Evolutionary conservation across 2,329 filamentous ascomycete species (phyloP), one percentile per base, ranked within the genome.

Genomic region (Lachnellula subtilissima): DNA sequence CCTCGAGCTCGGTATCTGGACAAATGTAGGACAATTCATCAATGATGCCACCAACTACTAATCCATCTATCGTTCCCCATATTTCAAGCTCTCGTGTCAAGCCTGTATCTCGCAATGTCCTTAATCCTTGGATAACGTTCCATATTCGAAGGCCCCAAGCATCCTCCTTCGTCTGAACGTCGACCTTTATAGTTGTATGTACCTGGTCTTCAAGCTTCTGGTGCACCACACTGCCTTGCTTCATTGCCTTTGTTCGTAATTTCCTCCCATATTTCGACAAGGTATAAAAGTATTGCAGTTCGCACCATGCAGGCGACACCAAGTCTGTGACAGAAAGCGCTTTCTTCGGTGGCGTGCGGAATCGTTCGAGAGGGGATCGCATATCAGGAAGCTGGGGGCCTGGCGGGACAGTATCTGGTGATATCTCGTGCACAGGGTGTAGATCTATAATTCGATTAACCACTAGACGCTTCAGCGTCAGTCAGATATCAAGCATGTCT

Each of bases 271-370:
- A 83, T 53, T 83, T 85, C 3, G 86, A 89, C 53, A 99, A 78
- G 0, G 85, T 89, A 73, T 95, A 97, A 78, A 85, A 91, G 67
- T 96, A 95, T 70, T 97, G 92, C 57, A 97, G 72, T 72, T 99
- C 93, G 71, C 94, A 99, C 94, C 94, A 99, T 7, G 92, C 87
- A 2, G 92, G 92, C 1, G 90, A 88, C 0, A 92, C 84, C 23
- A 97, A 75, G 71, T 99, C 94, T 2, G 89, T 91, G 1, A 97
- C 94, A 0, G 89, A 91, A 7, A 97, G 79, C 0, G 89, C 84
- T 68, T 90, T 93, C 67, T 80, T 86, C 0, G 90, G 90, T 54
- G 81, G 85, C 1, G 84, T 84, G 39, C 92, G 86, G 65, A 96
- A 96, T 36, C 88, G 84, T 60, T 91, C 80, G 2, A 97, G 74